Conservation (phyloP, 805 yeast genomes). For the Candida schatavii region DNA sequence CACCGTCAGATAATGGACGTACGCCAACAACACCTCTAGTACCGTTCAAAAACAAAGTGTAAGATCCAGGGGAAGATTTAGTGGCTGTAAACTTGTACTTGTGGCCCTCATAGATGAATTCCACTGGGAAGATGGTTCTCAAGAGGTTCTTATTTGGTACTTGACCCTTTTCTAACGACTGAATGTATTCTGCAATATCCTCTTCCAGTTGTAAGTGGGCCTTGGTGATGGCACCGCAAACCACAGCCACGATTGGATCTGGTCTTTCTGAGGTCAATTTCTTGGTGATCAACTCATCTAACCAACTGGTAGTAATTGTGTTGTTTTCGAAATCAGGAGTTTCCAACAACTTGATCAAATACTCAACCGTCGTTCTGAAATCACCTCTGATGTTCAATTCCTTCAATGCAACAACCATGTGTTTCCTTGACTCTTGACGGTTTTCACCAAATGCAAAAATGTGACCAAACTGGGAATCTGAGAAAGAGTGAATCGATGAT, state of each 20-base stretch:
- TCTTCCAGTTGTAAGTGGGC: constrained; percentile 79
- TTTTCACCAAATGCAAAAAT: constrained; percentile 98
- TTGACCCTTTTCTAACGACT: constrained; percentile 91
- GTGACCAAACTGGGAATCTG: constrained; percentile 99
- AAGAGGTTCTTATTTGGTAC: constrained; percentile 80
- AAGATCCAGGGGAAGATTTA: constrained; percentile 79
- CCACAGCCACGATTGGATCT: constrained; percentile 82
- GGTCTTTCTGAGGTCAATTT: constrained; percentile 97
- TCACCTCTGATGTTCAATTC: constrained; percentile 98
- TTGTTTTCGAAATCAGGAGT: constrained; percentile 96
- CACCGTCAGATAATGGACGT: constrained; percentile 91
- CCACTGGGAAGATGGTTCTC: constrained; percentile 87
- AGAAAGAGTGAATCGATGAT: constrained; percentile 95
- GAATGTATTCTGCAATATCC: constrained; percentile 63
- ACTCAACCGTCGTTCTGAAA: constrained; percentile 96
- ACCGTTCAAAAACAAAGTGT: constrained; percentile 90
- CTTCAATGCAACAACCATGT: constrained; percentile 97
- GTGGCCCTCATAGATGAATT: constrained; percentile 91
- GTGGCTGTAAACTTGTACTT: constrained; percentile 96
- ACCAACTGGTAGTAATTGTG: constrained; percentile 98
- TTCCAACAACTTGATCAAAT: constrained; percentile 89
- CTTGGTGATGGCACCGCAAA: constrained; percentile 97
- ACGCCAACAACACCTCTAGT: constrained; percentile 86
- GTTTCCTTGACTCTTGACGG: constrained; percentile 96
- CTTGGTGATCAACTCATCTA: constrained; percentile 91